Percentiles rank a stretch among this genome's conserved stretches.
Evolutionary conservation across 257 asterid genomes (phyloP).

Genomic region (Phtheirospermum japonicum): DNA sequence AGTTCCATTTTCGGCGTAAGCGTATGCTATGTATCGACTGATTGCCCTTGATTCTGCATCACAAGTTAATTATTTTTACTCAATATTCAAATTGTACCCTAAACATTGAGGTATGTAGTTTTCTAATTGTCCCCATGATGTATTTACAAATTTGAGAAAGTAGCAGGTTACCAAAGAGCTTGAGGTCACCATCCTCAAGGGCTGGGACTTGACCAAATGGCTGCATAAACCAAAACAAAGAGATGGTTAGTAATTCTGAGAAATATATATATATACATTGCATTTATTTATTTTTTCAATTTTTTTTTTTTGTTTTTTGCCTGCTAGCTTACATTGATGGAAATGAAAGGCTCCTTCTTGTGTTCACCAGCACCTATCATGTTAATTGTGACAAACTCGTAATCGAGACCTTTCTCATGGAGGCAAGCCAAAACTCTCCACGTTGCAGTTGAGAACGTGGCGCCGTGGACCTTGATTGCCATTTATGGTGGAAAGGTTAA

Average conservation of each 20-base stretch:
- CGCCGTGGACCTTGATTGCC: constrained; percentile 43
- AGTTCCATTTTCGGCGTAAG: no score
- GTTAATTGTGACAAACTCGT: constrained; percentile 36
- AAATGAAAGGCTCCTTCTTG: constrained; percentile 40
- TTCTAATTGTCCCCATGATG: not conserved
- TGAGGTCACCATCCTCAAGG: constrained; percentile 37
- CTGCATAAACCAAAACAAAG: constrained; percentile 28
- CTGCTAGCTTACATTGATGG: constrained; percentile 35
- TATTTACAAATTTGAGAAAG: not conserved
- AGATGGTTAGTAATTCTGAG: not conserved
- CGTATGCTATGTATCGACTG: no score
- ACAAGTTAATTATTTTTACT: no score
- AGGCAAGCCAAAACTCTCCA: constrained; percentile 43
- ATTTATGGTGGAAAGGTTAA: no score
- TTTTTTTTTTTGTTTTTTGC: not conserved
- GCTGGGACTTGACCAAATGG: constrained; percentile 43
- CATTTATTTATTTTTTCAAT: not conserved
- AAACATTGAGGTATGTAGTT: not conserved
- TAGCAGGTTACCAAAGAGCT: constrained; percentile 30
- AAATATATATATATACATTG: no score
- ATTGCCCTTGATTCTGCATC: no score
- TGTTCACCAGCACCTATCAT: constrained; percentile 35
- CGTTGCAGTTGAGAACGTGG: constrained; percentile 34
- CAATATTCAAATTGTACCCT: no score
- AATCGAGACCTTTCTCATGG: constrained; percentile 44